phyloP scores from a whole-genome alignment of 2,329 filamentous ascomycete genomes.

The Gliomastix tumulicola region DNA sequence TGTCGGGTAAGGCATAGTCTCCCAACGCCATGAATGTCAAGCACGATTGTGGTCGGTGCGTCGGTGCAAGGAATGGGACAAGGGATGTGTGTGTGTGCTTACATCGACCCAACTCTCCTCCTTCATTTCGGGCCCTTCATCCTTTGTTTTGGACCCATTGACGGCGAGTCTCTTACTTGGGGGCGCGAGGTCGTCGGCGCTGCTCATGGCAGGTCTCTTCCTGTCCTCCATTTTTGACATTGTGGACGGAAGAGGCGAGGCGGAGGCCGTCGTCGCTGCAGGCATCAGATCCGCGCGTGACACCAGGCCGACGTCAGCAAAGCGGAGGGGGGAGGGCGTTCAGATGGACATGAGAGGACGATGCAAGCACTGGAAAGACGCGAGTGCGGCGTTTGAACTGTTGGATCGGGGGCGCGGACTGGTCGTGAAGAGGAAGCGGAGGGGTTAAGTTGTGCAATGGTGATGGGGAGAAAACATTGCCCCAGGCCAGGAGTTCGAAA shows the following conservation, averaged over 20 bases:
- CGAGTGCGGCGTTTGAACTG: too few relatives aligned
- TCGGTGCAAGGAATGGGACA: too few relatives aligned
- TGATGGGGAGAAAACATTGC: too few relatives aligned
- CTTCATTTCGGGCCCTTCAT: conserved; percentile 47
- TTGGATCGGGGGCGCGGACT: too few relatives aligned
- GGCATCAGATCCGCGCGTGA: too few relatives aligned
- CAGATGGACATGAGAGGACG: conserved; percentile 13
- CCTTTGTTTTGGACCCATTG: conserved; percentile 62
- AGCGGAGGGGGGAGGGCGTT: conserved; percentile 20
- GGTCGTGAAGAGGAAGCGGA: conserved; percentile 26
- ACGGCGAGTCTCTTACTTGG: conserved; percentile 88
- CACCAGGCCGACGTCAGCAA: too few relatives aligned
- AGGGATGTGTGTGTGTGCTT: too few relatives aligned
- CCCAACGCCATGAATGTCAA: too few relatives aligned
- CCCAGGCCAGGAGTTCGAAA: conserved; percentile 32
- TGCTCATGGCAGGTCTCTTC: conserved; percentile 84
- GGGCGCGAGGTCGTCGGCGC: conserved; percentile 75
- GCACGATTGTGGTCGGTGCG: too few relatives aligned
- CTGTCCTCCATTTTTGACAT: conserved; percentile 98
- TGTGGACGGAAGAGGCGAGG: conserved; percentile 69
- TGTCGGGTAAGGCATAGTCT: too few relatives aligned
- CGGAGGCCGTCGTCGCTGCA: conserved; percentile 69
- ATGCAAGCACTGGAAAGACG: background rate
- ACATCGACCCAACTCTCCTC: conserved; percentile 59
- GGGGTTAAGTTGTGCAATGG: conserved; percentile 19